Evolutionary conservation across 176 grass and related monocot species (phyloP).

Genomic region (Echinochloa phyllopogon): DNA sequence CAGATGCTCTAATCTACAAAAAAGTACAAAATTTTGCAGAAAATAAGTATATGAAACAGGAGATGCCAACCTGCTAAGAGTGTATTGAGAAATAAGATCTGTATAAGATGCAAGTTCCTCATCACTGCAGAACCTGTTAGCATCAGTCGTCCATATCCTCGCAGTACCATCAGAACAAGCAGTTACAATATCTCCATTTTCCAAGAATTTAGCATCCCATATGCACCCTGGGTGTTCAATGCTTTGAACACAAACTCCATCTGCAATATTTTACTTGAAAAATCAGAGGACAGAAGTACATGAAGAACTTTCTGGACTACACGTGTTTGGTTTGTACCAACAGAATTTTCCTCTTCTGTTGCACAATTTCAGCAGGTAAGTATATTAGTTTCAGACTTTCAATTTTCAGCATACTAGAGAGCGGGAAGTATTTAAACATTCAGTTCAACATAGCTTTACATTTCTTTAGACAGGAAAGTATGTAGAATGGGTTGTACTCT

Average conservation of each 20-base stretch:
- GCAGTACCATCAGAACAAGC: slow-evolving; percentile 87
- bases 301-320: background rate
- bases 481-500: background rate
- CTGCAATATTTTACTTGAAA: slow-evolving; percentile 55
- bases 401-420: slow-evolving; percentile 21
- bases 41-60: slow-evolving; percentile 4
- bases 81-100: slow-evolving; percentile 76
- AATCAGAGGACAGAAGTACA: slow-evolving; percentile 16
- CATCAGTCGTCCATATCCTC: slow-evolving; percentile 76
- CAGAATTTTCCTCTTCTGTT: background rate
- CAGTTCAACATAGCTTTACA: background rate
- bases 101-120: slow-evolving; percentile 73
- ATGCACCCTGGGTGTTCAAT: slow-evolving; percentile 97
- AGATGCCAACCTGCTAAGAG: slow-evolving; percentile 64
- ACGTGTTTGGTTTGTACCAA: background rate
- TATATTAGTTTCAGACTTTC: slow-evolving; percentile 6
- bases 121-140: slow-evolving; percentile 58
- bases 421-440: background rate
- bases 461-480: slow-evolving; percentile 21
- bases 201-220: slow-evolving; percentile 91
- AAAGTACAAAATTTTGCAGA: background rate
- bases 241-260: slow-evolving; percentile 80
- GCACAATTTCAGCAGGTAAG: background rate
- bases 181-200: slow-evolving; percentile 89
- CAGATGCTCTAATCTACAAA: background rate